Conservation (phyloP, 306 rosid genomes). For the Alnus rubra region DNA sequence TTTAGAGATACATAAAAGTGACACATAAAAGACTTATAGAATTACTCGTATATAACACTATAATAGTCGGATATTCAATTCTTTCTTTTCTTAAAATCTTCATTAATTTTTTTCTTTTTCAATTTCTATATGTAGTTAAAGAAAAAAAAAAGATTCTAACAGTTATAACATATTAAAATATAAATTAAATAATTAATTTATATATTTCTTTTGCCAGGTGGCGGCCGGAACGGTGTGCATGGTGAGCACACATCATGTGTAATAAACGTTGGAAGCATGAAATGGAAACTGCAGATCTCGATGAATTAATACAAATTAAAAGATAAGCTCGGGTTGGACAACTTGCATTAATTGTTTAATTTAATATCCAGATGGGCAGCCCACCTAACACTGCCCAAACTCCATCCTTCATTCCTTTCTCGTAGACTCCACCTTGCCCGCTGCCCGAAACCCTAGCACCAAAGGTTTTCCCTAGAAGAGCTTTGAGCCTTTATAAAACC, state of each 20-base stretch:
- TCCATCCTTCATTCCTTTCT: not conserved
- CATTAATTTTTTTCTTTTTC: no score
- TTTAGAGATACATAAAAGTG: no score
- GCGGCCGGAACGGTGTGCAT: not conserved
- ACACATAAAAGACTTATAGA: no score
- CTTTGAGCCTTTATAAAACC: slow-evolving; percentile 20
- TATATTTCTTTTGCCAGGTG: not conserved
- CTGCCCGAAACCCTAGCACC: slow-evolving; percentile 39
- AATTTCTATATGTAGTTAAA: no score
- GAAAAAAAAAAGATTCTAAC: no score
- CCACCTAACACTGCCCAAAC: not conserved
- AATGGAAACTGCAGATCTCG: not conserved
- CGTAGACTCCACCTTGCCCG: slow-evolving; percentile 22
- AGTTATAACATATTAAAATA: no score
- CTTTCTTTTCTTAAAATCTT: no score
- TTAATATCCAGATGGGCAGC: slow-evolving; percentile 33
- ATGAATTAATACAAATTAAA: no score
- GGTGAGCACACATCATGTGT: not conserved
- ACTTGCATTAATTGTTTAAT: slow-evolving; percentile 23
- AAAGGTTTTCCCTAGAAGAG: slow-evolving; percentile 29
- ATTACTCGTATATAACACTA: no score
- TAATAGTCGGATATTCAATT: no score
- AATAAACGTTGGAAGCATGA: not conserved
- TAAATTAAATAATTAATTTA: no score
- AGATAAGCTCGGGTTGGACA: slow-evolving; percentile 13